Evolutionary conservation across 768 basidiomycete genomes (phyloP), one percentile per base, ranked within the genome.

Genomic region (Pleurotus platypus): DNA sequence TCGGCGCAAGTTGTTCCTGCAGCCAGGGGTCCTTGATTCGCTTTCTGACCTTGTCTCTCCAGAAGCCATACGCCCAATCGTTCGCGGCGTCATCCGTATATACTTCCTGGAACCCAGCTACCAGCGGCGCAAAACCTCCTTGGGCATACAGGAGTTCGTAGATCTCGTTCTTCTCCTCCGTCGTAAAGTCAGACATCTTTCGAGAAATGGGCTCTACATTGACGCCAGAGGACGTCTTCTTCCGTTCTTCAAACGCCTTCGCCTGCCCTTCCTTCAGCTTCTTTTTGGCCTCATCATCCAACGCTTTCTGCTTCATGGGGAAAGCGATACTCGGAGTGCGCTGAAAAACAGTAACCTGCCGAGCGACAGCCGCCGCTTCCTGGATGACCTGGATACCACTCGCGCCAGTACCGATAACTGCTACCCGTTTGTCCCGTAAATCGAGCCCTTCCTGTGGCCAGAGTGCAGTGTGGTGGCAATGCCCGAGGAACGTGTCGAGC

Each of bases 231-330:
- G 59, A 58, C 1, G 68, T 65, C 55, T 66, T 63, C 15, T 53
- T 8, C 27, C 65, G 62, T 11, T 64, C 61, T 6, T 57, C 55
- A 22, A 66, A 63, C 9, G 68, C 64, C 26, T 63, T 61, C 15
- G 63, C 16, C 18, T 38, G 27, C 3, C 58, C 57, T 15, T 61
- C 46, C 37, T 62, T 63, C 60, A 63, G 60, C 55, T 53, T 55
- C n/a, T 58, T 58, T 27, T 63, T 60, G 24, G 43, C 50, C 18
- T 54, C 57, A 75, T 73, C 9, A 76, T 78, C 1, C 88, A 94
- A 49, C 90, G 85, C 58, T 74, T 70, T 9, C 68, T 92, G 18
- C 71, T 77, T 6, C 86, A 80, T 64, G 85, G 82, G 0, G 62
- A 71, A 26, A 73, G 79, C 56, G 49, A 76, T 3, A 77, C 83